Evolutionary conservation across 1,139 yeast species (phyloP).

Genomic region (Suhomyces bokatorum): DNA sequence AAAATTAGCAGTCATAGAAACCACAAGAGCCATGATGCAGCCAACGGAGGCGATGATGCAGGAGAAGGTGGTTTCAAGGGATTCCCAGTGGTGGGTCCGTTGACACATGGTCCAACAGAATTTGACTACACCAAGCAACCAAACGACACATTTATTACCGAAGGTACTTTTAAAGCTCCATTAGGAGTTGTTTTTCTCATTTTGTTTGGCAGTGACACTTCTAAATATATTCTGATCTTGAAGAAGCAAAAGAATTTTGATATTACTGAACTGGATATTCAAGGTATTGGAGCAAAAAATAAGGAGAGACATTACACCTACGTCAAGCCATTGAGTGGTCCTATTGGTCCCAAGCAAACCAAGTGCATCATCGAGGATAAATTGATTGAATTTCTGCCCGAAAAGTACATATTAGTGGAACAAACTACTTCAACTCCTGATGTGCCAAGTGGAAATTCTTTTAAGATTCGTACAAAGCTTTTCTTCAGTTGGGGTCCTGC

Average conservation of each 20-base stretch:
- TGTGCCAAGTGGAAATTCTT: conserved; percentile 90
- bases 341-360: conserved; percentile 95
- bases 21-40: conserved; percentile 1
- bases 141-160: conserved; percentile 63
- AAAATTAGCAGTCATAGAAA: conserved; percentile 9
- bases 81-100: conserved; percentile 40
- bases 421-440: conserved; percentile 84
- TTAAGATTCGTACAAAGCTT: conserved; percentile 68
- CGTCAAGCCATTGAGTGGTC: conserved; percentile 74
- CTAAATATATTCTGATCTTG: conserved; percentile 54
- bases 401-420: conserved; percentile 55
- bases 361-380: conserved; percentile 76
- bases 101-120: conserved; percentile 39
- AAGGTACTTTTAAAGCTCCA: conserved; percentile 70
- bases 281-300: conserved; percentile 30
- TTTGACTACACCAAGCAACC: conserved; percentile 50
- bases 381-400: conserved; percentile 62
- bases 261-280: conserved; percentile 52
- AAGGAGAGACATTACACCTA: conserved; percentile 65
- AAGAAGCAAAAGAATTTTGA: conserved; percentile 74
- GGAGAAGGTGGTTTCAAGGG: conserved; percentile 32
- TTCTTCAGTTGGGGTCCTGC: conserved; percentile 75
- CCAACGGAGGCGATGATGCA: conserved; percentile 1
- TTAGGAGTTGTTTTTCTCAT: conserved; percentile 72
- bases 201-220: conserved; percentile 72